Conservation (phyloP, 2,329 filamentous ascomycete genomes). For the Fragosphaeria purpurea region DNA sequence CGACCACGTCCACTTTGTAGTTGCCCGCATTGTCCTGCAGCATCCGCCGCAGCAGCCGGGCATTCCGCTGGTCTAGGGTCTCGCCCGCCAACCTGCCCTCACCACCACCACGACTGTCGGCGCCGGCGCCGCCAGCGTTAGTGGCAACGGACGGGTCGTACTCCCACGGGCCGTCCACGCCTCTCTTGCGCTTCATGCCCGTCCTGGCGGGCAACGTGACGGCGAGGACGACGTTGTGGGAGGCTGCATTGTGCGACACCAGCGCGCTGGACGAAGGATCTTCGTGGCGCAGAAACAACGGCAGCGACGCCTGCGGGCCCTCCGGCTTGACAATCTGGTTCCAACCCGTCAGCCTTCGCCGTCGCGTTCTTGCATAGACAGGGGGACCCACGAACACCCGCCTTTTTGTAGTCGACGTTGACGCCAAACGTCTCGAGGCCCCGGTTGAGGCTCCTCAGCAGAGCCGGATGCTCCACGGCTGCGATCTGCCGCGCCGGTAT, state of each 20-base stretch:
- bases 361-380: too few species aligned
- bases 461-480: conserved; percentile 34
- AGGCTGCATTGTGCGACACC: conserved; percentile 62
- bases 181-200: conserved; percentile 74
- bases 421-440: conserved; percentile 31
- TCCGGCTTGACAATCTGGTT: conserved; percentile 36
- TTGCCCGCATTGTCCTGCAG: conserved; percentile 59
- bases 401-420: conserved; percentile 23
- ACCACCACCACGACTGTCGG: too few species aligned
- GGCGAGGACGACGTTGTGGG: conserved; percentile 78
- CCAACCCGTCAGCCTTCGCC: too few species aligned
- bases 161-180: conserved; percentile 57
- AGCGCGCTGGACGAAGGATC: conserved; percentile 72
- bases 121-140: too few species aligned
- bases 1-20: conserved; percentile 61
- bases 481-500: conserved; percentile 28
- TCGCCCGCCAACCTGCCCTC: conserved; percentile 1
- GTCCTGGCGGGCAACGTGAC: conserved; percentile 80
- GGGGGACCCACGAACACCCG: too few species aligned
- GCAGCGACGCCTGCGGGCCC: conserved; percentile 38
- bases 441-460: conserved; percentile 30
- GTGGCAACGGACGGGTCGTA: conserved; percentile 14
- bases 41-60: conserved; percentile 47
- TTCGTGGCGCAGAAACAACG: conserved; percentile 68
- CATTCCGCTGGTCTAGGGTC: conserved; percentile 32